Percentiles rank a stretch among this genome's conserved stretches.
phyloP scores from a whole-genome alignment of 176 grass and related monocot species.

The Alopecurus myosuroides region DNA sequence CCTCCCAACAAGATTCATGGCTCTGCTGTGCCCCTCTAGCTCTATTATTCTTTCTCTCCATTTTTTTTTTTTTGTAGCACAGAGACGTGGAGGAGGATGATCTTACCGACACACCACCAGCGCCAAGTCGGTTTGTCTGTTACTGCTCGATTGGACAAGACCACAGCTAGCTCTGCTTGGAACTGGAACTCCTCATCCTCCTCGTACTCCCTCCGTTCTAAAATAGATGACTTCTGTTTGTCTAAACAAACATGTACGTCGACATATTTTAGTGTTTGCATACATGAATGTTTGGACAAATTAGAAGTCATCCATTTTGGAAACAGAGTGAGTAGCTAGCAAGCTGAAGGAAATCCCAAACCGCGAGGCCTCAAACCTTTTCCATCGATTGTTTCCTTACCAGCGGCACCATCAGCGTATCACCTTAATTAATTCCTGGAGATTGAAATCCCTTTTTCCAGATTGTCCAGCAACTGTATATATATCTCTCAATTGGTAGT shows the following conservation, averaged over 20 bases:
- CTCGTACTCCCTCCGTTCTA: no score
- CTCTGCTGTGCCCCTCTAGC: no score
- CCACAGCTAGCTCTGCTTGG: background rate
- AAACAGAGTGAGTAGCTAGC: no score
- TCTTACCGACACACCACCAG: background rate
- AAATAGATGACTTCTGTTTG: no score
- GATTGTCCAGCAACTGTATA: background rate
- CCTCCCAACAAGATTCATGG: no score
- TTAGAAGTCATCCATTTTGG: no score
- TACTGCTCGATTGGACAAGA: background rate
- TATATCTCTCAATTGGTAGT: background rate
- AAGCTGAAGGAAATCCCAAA: background rate
- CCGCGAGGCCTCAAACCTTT: background rate
- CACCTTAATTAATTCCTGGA: background rate
- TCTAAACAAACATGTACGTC: no score
- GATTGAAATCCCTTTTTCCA: background rate
- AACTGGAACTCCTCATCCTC: background rate
- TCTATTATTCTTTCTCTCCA: background rate
- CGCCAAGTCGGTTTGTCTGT: background rate
- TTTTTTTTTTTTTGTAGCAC: background rate
- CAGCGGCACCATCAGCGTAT: background rate
- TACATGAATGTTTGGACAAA: no score
- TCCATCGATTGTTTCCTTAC: background rate
- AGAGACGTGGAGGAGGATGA: background rate
- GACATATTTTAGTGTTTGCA: no score